Evolutionary conservation across 768 basidiomycete genomes (phyloP).

Genomic region (Tulasnella sp.): DNA sequence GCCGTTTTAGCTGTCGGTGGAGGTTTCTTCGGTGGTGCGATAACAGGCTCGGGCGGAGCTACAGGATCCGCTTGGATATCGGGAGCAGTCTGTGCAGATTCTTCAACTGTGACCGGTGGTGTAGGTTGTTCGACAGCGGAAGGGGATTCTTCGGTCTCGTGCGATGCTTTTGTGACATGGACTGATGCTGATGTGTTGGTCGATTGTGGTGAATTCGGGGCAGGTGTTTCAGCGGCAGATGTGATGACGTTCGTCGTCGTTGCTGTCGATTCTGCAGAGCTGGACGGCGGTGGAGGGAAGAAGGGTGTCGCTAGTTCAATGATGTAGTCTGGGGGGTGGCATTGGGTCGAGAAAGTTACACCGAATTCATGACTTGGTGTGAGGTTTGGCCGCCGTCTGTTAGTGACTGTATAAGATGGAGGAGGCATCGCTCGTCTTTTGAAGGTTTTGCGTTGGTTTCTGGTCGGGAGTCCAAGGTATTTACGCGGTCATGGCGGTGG

Average conservation of each 20-base stretch:
- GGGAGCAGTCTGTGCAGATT: not conserved
- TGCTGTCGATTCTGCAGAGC: not conserved
- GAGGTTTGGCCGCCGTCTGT: not conserved
- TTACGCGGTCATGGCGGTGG: not conserved
- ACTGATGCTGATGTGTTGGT: not conserved
- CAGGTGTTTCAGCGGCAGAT: constrained; percentile 9
- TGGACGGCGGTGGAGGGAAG: constrained; percentile 40
- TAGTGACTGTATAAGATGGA: constrained; percentile 3
- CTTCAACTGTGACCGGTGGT: not conserved
- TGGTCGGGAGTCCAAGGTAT: not conserved
- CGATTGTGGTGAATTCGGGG: constrained; percentile 9
- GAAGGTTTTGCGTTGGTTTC: not conserved
- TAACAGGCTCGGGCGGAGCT: not conserved
- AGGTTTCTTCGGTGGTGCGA: not conserved
- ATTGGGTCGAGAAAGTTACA: constrained; percentile 11
- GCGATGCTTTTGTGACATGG: not conserved
- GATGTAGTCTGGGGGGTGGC: constrained; percentile 27
- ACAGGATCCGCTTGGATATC: not conserved
- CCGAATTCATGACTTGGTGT: constrained; percentile 6
- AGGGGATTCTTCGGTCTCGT: not conserved
- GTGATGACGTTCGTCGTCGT: constrained; percentile 10
- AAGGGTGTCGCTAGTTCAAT: constrained; percentile 40
- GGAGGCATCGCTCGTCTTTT: not conserved
- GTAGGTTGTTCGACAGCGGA: constrained; percentile 12
- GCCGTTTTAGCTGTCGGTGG: constrained; percentile 8